Evolutionary conservation across 2,329 filamentous ascomycete genomes (phyloP), one percentile per base, ranked within the genome.

Genomic region (Fusarium robinianum): DNA sequence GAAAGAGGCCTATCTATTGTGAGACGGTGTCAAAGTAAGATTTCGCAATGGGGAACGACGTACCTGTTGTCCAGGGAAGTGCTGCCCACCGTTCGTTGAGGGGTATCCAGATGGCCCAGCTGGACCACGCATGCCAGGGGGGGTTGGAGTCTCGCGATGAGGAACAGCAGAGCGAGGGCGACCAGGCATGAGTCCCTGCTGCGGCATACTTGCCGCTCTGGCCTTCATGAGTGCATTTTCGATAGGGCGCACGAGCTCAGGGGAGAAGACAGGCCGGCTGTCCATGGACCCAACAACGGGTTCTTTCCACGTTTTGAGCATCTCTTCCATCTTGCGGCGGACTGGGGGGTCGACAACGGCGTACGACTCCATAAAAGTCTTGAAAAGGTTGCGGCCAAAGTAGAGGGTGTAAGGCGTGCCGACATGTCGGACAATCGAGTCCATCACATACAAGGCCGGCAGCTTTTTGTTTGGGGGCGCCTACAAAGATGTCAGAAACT

Each of bases 341-440:
- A 91, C 90, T 48, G 79, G 78, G 52, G 81, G 80, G 61, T 96
- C 90, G 51, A 97, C 91, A 48, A 95, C 81, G 4, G 87, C 88
- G 66, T 97, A 99, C 24, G 94, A 88, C 62, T 95, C 89, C 90
- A 97, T 96, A 66, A 96, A 99, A 5, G 90, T 97, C 59, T 85
- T 82, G 70, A 92, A 97, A 25, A 99, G 81, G 63, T 92, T 92
- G 26, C 89, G 85, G 38, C 91, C 90, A 55, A 99, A 87, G 68
- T 96, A 97, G 9, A 97, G 78, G 0, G 92, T 97, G 70, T 99
- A 99, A 6, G 94, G 94, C 1, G 92, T 96, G 49, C 94, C 94
- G 51, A 99, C 90, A 74, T 99, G 97, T 72, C 99, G 99, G 65
- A 95, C 91, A 50, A 99, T 92, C 11, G 92, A 97, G 72, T 99